Conservation (phyloP, 1,284 basidiomycete species). For the Tilletia caries region DNA sequence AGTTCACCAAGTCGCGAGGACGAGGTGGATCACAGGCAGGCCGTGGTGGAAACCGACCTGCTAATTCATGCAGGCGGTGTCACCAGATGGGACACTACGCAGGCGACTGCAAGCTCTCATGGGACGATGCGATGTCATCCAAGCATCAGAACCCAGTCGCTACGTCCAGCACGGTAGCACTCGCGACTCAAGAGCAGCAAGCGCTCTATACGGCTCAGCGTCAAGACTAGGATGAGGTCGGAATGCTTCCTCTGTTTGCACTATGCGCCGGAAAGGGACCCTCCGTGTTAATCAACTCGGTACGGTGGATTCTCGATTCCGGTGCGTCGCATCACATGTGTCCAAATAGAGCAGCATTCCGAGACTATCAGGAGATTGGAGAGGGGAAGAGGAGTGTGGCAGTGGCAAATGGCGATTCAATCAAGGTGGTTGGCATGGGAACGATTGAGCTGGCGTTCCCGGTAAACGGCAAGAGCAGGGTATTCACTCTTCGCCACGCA, state of each 20-base stretch:
- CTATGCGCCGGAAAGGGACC: not conserved
- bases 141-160: not conserved
- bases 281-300: not conserved
- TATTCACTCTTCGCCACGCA: not conserved
- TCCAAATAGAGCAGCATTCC: not conserved
- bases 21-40: no score
- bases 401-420: not conserved
- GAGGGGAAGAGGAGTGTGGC: not conserved
- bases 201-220: not conserved
- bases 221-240: not conserved
- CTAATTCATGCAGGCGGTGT: not conserved
- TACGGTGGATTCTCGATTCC: not conserved
- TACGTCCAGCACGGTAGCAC: not conserved
- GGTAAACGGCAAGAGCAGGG: not conserved
- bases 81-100: not conserved
- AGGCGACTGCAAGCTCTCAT: not conserved
- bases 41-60: no score
- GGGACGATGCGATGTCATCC: no score
- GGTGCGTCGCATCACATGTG: not conserved
- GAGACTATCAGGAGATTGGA: not conserved
- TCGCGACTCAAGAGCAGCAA: not conserved
- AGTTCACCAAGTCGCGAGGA: no score
- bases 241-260: not conserved
- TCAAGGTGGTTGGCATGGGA: not conserved
- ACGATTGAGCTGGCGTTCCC: not conserved